Evolutionary conservation across 805 yeast species (phyloP).

Genomic region (Metschnikowia sp.): DNA sequence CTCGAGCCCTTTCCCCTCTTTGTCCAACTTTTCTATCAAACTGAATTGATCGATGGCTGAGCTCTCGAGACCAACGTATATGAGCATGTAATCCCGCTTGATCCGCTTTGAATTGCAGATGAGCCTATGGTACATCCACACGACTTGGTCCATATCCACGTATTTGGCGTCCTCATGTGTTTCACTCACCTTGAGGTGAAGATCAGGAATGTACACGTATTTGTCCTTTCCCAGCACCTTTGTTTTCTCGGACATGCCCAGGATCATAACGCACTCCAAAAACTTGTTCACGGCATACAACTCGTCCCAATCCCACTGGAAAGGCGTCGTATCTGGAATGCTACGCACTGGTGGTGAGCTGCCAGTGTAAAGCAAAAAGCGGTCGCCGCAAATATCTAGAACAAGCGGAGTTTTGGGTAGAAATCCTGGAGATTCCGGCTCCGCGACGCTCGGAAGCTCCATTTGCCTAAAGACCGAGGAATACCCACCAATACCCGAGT

Average conservation of each 20-base stretch:
- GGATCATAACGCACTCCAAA: slow-evolving; percentile 22
- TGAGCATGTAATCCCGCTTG: slow-evolving; percentile 17
- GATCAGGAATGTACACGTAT: slow-evolving; percentile 26
- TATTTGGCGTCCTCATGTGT: slow-evolving; percentile 28
- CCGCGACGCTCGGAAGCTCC: no score
- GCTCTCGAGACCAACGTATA: slow-evolving; percentile 20
- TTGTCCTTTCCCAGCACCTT: slow-evolving; percentile 4
- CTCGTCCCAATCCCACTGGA: background rate
- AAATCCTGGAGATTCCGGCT: no score
- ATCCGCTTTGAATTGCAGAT: slow-evolving; percentile 1
- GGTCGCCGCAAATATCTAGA: no score
- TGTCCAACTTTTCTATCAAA: slow-evolving; percentile 19
- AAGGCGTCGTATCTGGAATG: no score
- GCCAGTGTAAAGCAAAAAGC: no score
- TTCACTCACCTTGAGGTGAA: slow-evolving; percentile 29
- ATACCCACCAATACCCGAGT: no score
- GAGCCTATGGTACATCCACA: slow-evolving; percentile 10
- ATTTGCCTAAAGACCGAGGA: no score
- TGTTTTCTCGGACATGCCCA: slow-evolving; percentile 9
- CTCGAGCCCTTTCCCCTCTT: slow-evolving; percentile 21
- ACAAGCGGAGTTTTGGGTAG: no score
- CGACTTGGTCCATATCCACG: slow-evolving; percentile 25
- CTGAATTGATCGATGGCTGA: slow-evolving; percentile 29
- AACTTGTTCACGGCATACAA: slow-evolving; percentile 17
- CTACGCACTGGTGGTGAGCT: no score